phyloP scores from a whole-genome alignment of 768 basidiomycete species.

The Pleurotus salmoneostramineus region DNA sequence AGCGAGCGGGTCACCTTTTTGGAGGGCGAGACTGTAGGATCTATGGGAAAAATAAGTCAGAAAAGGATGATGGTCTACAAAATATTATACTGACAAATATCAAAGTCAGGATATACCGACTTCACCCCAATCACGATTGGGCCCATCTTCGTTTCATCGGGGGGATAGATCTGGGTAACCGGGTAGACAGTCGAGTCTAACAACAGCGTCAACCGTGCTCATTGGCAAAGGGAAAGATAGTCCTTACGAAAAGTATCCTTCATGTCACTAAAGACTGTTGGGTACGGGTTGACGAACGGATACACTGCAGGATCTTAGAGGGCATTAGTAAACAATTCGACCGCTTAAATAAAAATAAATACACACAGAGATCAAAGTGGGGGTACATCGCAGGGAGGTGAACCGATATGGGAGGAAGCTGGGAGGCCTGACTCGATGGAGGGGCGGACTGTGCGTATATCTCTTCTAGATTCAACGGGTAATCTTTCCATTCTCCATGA shows the following conservation, averaged over 20 bases:
- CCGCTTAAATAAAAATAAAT: not conserved
- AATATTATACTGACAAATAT: conserved; percentile 15
- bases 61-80: not conserved
- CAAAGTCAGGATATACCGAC: conserved; percentile 20
- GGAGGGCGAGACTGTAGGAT: conserved; percentile 13
- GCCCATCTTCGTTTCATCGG: not conserved
- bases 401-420: conserved; percentile 1
- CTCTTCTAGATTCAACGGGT: not conserved
- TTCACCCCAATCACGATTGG: not conserved
- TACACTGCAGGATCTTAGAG: conserved; percentile 32
- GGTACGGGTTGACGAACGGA: conserved; percentile 22
- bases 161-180: conserved; percentile 29
- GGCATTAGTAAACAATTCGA: not conserved
- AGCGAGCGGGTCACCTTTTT: conserved; percentile 9
- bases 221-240: not conserved
- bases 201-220: not conserved
- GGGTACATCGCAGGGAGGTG: conserved; percentile 12
- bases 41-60: conserved; percentile 9
- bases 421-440: not conserved
- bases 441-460: not conserved
- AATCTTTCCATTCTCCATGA: not conserved
- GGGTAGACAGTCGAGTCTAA: conserved; percentile 25
- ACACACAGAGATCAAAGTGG: conserved; percentile 29
- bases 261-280: not conserved
- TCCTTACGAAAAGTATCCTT: not conserved